Base-by-base conservation (phyloP, 352 stramenopile genomes). In the Saprolegnia parasitica region DNA sequence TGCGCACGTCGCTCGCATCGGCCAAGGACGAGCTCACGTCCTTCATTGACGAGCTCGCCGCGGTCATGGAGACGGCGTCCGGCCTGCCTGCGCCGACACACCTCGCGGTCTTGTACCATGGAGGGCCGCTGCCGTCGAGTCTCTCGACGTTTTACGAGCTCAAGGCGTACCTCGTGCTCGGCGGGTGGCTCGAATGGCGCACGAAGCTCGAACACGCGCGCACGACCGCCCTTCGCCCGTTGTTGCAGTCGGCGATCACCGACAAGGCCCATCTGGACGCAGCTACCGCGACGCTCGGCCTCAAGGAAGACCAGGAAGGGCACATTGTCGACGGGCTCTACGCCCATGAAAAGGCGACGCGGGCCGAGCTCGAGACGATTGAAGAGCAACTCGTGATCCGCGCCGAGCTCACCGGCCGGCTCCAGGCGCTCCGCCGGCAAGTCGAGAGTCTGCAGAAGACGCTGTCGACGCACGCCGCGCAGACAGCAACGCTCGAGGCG, bases 361-460 rank as follows among this genome's bases (percentile, higher is more conserved):
- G 13, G 13, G 11, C 13, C 35, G 52, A 15, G 13, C 46, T 70
- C 8, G 63, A 60, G 21, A 49, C 46, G 11, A 63, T 70, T 39
- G 29, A 70, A 54, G 63, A 70, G 23, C 63, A 70, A n/a, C 50
- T 62, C 13, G 55, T 24, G 10, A 45, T 70, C 20, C 63, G 63
- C 13, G 42, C 63, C 37, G 63, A 70, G 39, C 20, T 23, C 13
- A 18, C 63, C 16, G 20, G 10, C 1, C 63, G 63, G 5, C 32
- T 70, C 9, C 8, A 40, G 3, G 18, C 6, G 1, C 39, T 70
- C 2, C 23, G 40, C 11, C 24, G 20, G 11, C 18, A 70, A 61
- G n/a, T 61, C 1, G 47, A 50, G 2, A 18, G 9, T 18, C 39
- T 70, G 10, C 15, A 60, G 20, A 10, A 20, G 11, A 55, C 42